Evolutionary conservation across 495 filamentous ascomycete species (phyloP), one percentile per base, ranked within the genome.

Genomic region (Trichocladium antarcticum): DNA sequence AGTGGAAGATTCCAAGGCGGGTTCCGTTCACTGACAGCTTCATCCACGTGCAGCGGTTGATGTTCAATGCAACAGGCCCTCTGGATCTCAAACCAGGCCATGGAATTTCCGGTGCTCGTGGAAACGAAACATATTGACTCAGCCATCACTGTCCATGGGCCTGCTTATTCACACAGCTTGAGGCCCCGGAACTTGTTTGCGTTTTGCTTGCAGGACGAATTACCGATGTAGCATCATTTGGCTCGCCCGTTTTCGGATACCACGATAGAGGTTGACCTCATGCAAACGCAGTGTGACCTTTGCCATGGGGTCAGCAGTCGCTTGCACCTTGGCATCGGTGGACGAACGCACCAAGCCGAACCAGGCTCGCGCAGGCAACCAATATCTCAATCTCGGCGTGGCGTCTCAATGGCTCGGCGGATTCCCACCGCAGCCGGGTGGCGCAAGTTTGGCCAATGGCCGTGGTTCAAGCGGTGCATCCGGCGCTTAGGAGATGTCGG

Each of bases 401-500:
- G 48, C 45, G 44, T 53, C 45, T 48, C 34, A 57, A 55, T 60
- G 57, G 51, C 43, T 51, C 44, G n/a, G 15, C 34, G 40, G 27
- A 39, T 38, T 21, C 32, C 50, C 12, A 11, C 7, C 7, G 9
- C 5, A 32, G 42, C 53, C 42, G 11, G 16, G 56, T 57, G 60
- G 60, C 60, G 60, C 45, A 50, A 59, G 53, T 37, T 31, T 15
- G 49, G 28, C 60, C 56, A 63, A 63, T 63, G 3, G n/a, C 0
- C 29, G 5, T 3, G 5, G 6, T 12, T 1, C 14, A 7, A 29
- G 27, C 40, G 53, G 46, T 51, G 42, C 35, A n/a, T 22, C 34
- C 28, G 41, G 60, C 60, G 60, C 60, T 61, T 63, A 63, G 38
- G 61, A 59, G 60, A 34, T 31, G 32, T 28, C 34, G 38, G 44